Evolutionary conservation across 148 eudicot species (phyloP), one percentile per base, ranked within the genome.

Genomic region (Rhododendron henanense): DNA sequence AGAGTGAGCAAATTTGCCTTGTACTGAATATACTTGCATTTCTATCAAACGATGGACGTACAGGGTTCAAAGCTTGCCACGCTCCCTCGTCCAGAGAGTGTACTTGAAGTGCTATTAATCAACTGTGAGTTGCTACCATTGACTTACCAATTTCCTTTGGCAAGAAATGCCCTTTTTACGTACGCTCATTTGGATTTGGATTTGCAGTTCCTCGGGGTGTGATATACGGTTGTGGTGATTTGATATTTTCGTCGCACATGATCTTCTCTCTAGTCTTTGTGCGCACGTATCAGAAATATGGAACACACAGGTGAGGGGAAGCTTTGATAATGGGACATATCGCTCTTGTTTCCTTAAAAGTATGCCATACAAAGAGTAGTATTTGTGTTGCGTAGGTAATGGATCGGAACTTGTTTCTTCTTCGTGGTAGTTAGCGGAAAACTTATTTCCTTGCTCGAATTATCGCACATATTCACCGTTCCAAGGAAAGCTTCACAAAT

Each of bases 161-260:
- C 14, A 41, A 81, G 10, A 41, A 69, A 28, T 31, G 47, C 81
- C 28, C 61, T 2, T 85, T 35, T 33, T 45, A 23, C 11, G 69
- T 45, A 37, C 16, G 69, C 88, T 87, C 45, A 90, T 74, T 23
- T 71, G 13, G 45, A 87, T 41, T 79, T 79, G 39, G 79, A 84
- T 71, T 6, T 92, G 92, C 96, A 95, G 99, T 95, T 93, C 94
- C 97, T 84, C 90, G 90, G 35, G 98, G 98, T 28, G 90, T 93
- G 69, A 93, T 94, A 33, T 95, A 91, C 89, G 99, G 99, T n/a
- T 95, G 99, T 92, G 98, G 99, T 73, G 99, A 97, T 87, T 91
- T 97, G 85, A 97, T 97, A 89, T 97, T 97, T 87, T 97, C 99
- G 33, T 97, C 99, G 21, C 99, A 97, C 89, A 97, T 97, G 99